Conservation (phyloP, 192 early-diverging fungal species). For the Entomortierella lignicola region DNA sequence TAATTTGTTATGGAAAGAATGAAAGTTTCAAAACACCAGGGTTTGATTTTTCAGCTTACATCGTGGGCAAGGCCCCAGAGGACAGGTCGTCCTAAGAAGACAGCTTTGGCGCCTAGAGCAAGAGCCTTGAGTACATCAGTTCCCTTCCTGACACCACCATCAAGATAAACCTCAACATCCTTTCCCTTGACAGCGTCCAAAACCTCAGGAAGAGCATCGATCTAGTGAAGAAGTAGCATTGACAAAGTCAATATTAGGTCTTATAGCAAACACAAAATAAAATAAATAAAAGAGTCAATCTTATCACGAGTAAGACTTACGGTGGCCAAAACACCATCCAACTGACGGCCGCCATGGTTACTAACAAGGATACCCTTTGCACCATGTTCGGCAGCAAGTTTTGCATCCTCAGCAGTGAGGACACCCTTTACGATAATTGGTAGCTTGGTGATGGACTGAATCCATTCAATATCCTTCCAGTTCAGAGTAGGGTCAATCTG, state of each 20-base stretch:
- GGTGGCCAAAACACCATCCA: constrained; percentile 82
- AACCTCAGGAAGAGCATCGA: constrained; percentile 89
- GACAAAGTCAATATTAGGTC: background rate
- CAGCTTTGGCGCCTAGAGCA: constrained; percentile 92
- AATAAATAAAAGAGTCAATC: background rate
- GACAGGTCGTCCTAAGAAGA: constrained; percentile 86
- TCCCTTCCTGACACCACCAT: constrained; percentile 93
- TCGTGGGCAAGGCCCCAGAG: constrained; percentile 57
- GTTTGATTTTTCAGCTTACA: too few species aligned
- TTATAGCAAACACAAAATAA: background rate
- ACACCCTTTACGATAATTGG: constrained; percentile 96
- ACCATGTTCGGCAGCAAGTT: constrained; percentile 81
- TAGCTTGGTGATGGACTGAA: constrained; percentile 83
- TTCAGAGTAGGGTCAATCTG: constrained; percentile 88
- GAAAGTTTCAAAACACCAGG: too few species aligned
- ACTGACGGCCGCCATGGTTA: constrained; percentile 97
- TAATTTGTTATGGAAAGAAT: too few species aligned
- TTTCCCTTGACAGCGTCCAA: constrained; percentile 74
- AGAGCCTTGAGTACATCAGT: constrained; percentile 97
- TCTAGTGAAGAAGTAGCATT: too few species aligned
- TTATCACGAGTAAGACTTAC: constrained; percentile 11
- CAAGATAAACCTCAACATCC: constrained; percentile 89
- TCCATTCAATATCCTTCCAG: constrained; percentile 93
- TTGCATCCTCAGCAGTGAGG: constrained; percentile 90
- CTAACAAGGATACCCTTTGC: constrained; percentile 89